phyloP scores from a whole-genome alignment of 2,329 filamentous ascomycete species.

The Hymenoscyphus infarciens region DNA sequence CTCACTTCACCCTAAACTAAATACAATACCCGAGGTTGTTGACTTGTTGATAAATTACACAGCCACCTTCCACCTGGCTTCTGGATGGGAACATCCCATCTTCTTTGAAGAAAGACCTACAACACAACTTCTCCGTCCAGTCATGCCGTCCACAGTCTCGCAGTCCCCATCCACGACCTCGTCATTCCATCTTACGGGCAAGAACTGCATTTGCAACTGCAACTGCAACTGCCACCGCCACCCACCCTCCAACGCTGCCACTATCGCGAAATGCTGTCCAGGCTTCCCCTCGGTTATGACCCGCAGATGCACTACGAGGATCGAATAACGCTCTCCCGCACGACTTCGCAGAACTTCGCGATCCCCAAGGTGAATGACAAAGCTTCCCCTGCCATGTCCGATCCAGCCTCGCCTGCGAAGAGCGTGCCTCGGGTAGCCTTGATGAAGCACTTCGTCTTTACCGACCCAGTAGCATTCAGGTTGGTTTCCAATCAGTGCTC shows the following conservation, averaged over 20 bases:
- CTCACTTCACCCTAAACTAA: neutral
- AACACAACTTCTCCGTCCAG: neutral
- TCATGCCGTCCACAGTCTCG: neutral
- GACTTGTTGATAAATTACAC: neutral
- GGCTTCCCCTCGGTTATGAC: conserved; percentile 28
- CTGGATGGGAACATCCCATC: neutral
- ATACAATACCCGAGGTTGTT: neutral
- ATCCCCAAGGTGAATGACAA: conserved; percentile 20
- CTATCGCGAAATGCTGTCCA: conserved; percentile 11
- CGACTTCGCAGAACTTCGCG: conserved; percentile 25
- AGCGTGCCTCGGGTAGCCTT: conserved; percentile 26
- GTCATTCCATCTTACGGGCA: neutral
- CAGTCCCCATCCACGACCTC: neutral
- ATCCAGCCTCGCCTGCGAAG: conserved; percentile 15
- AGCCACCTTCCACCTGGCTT: neutral
- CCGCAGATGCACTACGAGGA: conserved; percentile 34
- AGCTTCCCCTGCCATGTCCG: conserved; percentile 12
- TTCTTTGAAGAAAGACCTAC: neutral
- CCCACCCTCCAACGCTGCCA: neutral
- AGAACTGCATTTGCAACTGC: too few relatives aligned
- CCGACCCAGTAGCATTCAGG: conserved; percentile 62
- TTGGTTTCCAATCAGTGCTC: conserved; percentile 21
- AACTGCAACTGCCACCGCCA: too few relatives aligned
- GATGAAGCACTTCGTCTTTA: conserved; percentile 59
- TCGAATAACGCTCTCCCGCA: conserved; percentile 29